Conservation (phyloP, 2,329 filamentous ascomycete genomes). For the Colletotrichum spaethianum region DNA sequence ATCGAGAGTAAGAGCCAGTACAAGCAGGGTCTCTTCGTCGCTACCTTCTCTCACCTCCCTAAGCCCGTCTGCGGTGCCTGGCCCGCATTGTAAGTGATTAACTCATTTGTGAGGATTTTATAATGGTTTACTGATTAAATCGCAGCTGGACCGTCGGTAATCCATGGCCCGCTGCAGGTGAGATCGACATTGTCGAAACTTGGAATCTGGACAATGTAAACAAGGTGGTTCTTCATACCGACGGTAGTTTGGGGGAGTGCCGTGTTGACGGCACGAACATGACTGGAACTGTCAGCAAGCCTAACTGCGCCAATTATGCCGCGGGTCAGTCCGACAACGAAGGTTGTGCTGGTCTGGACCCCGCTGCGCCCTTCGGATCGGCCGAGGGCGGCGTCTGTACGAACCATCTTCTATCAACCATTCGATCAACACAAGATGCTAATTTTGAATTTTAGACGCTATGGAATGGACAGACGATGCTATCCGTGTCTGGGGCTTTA, state of each 20-base stretch:
- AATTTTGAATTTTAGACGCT: conserved; percentile 57
- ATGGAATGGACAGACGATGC: conserved; percentile 72
- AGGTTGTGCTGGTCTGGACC: conserved; percentile 59
- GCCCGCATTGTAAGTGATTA: conserved; percentile 73
- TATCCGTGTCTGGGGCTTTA: conserved; percentile 78
- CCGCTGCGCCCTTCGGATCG: conserved; percentile 55
- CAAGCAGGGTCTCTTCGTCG: conserved; percentile 77
- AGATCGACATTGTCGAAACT: conserved; percentile 77
- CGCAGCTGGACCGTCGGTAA: conserved; percentile 63
- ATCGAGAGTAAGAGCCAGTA: conserved; percentile 75
- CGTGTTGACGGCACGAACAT: conserved; percentile 49
- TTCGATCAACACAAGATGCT: neutral
- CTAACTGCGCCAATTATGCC: conserved; percentile 58
- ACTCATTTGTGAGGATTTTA: neutral
- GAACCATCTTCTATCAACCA: conserved; percentile 24
- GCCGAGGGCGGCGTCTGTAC: conserved; percentile 56
- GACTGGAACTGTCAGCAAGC: conserved; percentile 49
- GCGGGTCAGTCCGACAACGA: conserved; percentile 53
- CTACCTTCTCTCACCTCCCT: conserved; percentile 80
- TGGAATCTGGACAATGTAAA: conserved; percentile 71
- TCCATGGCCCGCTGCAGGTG: conserved; percentile 73
- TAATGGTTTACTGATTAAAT: neutral
- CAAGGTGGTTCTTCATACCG: conserved; percentile 72
- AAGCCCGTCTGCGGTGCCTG: conserved; percentile 76
- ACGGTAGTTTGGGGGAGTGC: conserved; percentile 53